A percentile compares a stretch with the other conserved stretches of the same genome.
phyloP scores from a whole-genome alignment of 768 basidiomycete genomes.

The Lentinus tigrinus region DNA sequence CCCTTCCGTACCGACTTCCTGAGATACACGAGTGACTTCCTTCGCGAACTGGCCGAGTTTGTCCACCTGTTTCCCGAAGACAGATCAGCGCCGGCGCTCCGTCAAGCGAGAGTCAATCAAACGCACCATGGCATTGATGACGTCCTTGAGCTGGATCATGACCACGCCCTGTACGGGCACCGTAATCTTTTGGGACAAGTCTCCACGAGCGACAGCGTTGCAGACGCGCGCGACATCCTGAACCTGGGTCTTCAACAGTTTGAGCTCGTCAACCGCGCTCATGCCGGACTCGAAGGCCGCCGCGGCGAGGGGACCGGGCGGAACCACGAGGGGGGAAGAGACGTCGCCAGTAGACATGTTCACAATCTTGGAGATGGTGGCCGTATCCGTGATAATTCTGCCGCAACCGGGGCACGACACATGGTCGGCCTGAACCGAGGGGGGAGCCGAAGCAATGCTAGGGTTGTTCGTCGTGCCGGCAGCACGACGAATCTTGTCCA shows the following conservation, averaged over 20 bases:
- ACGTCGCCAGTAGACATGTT: constrained; percentile 21
- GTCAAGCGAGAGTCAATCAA: constrained; percentile 10
- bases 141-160: constrained; percentile 35
- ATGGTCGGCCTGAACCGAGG: constrained; percentile 41
- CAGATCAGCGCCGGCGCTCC: constrained; percentile 11
- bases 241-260: constrained; percentile 79
- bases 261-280: constrained; percentile 75
- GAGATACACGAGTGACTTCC: constrained; percentile 83
- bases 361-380: constrained; percentile 33
- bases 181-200: constrained; percentile 52
- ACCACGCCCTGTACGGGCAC: constrained; percentile 50
- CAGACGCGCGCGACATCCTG: constrained; percentile 42
- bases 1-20: constrained; percentile 80
- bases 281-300: constrained; percentile 60
- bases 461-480: constrained; percentile 28
- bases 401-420: constrained; percentile 57
- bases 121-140: constrained; percentile 36
- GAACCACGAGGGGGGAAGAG: constrained; percentile 42
- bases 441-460: constrained; percentile 42
- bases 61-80: constrained; percentile 43
- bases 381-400: constrained; percentile 44
- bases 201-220: constrained; percentile 48
- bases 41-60: constrained; percentile 85
- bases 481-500: constrained; percentile 20
- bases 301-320: constrained; percentile 54